These are phyloP conservation scores for Hymenoscyphus salicellus DNA, from an alignment of 2,329 filamentous ascomycete species.

Conservation along the genomic window DNA sequence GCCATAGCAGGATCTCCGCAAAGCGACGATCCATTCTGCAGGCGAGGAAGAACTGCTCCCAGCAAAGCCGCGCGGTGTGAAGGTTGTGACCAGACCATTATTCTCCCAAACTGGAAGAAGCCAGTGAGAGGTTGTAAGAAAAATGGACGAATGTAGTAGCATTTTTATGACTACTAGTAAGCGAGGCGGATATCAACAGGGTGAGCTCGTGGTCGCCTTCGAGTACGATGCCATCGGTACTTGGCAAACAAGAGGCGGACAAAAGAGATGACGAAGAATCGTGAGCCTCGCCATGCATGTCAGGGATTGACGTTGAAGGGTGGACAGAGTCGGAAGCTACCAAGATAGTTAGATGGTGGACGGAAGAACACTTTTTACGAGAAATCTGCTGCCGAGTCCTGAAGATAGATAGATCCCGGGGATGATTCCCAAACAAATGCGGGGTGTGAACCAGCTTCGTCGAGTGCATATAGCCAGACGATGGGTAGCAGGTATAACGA, in stretches of 20 bases:
- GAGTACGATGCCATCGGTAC: not conserved
- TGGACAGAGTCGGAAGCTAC: not conserved
- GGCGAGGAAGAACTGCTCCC: not conserved
- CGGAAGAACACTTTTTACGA: not conserved
- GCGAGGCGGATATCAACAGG: not conserved
- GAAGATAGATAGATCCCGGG: not conserved
- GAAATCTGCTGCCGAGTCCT: no score
- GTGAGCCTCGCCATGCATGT: not conserved
- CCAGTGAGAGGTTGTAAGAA: not conserved
- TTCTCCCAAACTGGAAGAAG: not conserved
- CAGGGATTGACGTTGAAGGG: not conserved
- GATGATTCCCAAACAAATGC: not conserved
- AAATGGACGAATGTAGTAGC: not conserved
- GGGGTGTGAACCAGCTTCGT: not conserved
- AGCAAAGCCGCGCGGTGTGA: not conserved
- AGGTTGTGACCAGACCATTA: not conserved
- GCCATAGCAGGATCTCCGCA: not conserved
- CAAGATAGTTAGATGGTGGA: not conserved
- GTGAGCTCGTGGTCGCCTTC: not conserved
- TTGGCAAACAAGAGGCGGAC: not conserved
- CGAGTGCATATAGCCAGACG: constrained; percentile 8
- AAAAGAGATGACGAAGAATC: not conserved
- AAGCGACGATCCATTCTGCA: not conserved
- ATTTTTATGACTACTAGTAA: not conserved
- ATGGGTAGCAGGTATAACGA: not conserved